Evolutionary conservation across 805 yeast species (phyloP).

Genomic region (Wickerhamomyces bovis): DNA sequence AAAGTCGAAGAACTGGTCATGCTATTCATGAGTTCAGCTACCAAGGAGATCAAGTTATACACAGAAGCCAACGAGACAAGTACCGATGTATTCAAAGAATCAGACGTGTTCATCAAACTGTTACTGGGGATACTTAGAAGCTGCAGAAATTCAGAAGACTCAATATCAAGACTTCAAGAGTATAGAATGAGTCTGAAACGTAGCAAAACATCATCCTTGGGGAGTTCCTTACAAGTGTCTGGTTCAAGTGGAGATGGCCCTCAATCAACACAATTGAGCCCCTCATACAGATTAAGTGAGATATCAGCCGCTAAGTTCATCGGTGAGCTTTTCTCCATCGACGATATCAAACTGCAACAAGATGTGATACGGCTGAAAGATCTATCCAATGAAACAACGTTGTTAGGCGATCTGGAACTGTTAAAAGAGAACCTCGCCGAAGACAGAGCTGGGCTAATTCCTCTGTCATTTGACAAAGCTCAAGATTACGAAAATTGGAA

Average conservation of each 20-base stretch:
- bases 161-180: constrained; percentile 38
- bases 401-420: constrained; percentile 27
- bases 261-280: constrained; percentile 19
- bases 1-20: constrained; percentile 42
- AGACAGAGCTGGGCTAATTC: constrained; percentile 25
- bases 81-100: constrained; percentile 16
- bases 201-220: constrained; percentile 16
- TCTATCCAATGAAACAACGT: constrained; percentile 28
- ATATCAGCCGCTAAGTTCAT: constrained; percentile 48
- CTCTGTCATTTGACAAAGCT: constrained; percentile 31
- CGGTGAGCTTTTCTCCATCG: constrained; percentile 43
- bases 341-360: constrained; percentile 44
- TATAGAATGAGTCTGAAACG: constrained; percentile 29
- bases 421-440: constrained; percentile 11
- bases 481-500: constrained; percentile 38
- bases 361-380: constrained; percentile 42
- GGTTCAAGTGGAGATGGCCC: not conserved
- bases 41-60: constrained; percentile 40
- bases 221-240: not conserved
- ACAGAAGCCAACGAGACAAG: constrained; percentile 17
- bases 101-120: constrained; percentile 13
- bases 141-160: constrained; percentile 27
- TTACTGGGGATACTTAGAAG: constrained; percentile 11
- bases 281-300: constrained; percentile 49
- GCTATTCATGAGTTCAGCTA: constrained; percentile 47